Evolutionary conservation across 768 basidiomycete genomes (phyloP).

Genomic region (Hydnomerulius pinastri): DNA sequence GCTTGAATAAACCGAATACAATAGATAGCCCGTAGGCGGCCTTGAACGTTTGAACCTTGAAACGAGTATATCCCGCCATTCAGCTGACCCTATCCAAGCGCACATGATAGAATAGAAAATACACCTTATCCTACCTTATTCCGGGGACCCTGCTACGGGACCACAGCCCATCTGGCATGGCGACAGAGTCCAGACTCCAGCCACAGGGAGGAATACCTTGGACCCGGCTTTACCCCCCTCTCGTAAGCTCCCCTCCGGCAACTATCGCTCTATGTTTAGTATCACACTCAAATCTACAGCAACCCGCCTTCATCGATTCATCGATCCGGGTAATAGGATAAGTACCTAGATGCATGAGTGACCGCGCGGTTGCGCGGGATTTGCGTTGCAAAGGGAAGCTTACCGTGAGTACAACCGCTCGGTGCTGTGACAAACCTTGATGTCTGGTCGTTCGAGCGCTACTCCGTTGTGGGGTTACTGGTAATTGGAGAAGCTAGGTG

Average conservation of each 20-base stretch:
- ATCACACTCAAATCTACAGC: not conserved
- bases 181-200: not conserved
- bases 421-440: not conserved
- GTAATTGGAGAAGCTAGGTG: no score
- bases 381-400: not conserved
- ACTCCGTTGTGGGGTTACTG: not conserved
- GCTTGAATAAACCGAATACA: not conserved
- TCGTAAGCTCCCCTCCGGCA: not conserved
- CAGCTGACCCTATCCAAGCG: no score
- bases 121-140: no score
- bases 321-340: not conserved
- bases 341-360: not conserved
- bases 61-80: no score
- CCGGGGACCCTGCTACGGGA: no score
- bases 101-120: no score
- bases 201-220: no score
- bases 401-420: not conserved
- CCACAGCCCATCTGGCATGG: not conserved
- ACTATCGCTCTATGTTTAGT: not conserved
- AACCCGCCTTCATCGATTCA: not conserved
- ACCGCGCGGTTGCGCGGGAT: not conserved
- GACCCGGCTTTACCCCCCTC: no score
- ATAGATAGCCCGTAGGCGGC: not conserved
- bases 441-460: not conserved
- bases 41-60: no score